Base-by-base conservation (phyloP, 768 basidiomycete genomes). In the Lentinula edodes region DNA sequence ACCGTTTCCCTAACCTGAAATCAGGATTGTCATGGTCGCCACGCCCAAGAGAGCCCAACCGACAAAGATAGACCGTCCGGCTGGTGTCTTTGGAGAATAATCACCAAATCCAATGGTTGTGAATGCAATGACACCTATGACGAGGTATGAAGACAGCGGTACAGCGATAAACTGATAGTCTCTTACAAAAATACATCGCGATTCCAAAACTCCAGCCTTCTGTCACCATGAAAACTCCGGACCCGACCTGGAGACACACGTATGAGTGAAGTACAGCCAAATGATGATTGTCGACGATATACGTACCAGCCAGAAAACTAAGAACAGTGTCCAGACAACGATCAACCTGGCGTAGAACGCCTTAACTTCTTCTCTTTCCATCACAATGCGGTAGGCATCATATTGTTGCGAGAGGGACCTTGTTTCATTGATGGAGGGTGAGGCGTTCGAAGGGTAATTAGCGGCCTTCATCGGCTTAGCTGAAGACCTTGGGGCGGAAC, bases 11-110 rank as follows among this genome's bases (percentile, higher is more conserved):
- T 28, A 28, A 89, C 89, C 82, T 6, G 90, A 87, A 62, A 91
- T 79, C 13, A 91, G 75, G 32, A 89, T 83, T 0, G 91, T 90
- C 84, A 92, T 83, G 1, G 88, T 84, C 1, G 79, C 89, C 13
- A 91, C 86, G 15, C 90, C 91, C 6, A 91, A 72, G 39, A 93
- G 71, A 0, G 90, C 88, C 91, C 91, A 92, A 2, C 84, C 82
- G 43, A 91, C 80, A 69, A 93, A 93, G 38, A 93, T 78, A 13
- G 88, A 83, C 23, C 89, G 83, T 10, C 91, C 91, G 3, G 87
- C 83, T 10, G 87, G 83, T 0, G 88, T 85, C 54, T 70, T 68
- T 0, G 89, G 90, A 0, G 81, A 64, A 13, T 78, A 74, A 66
- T 92, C 90, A n/a, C 87, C 81, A 82, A 50, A 58, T 13, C 90